Base-by-base conservation (phyloP, 208 protist species). In the Polymyxa betae region DNA sequence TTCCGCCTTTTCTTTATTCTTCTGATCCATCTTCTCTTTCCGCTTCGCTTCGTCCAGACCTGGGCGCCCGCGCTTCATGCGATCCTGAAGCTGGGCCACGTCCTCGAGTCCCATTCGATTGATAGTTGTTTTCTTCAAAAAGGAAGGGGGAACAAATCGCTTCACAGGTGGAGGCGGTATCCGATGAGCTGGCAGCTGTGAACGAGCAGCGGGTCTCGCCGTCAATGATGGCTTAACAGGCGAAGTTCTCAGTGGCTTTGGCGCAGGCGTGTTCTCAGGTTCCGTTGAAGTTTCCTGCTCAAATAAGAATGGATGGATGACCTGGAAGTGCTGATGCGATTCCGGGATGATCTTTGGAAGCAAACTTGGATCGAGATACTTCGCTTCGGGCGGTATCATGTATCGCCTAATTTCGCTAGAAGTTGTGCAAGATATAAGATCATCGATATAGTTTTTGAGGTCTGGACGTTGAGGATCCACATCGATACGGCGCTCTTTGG, bases 71-170 rank as follows among this genome's bases (percentile, higher is more conserved):
- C 72, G 72, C n/a, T 82, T 82, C 16, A 5, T 82, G 35, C 40
- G n/a, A n/a, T 82, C 72, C 40, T 82, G 72, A 20, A 82, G n/a
- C 12, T 82, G 72, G n/a, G 72, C 72, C 35, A n/a, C 72, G 35
- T 82, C 72, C 72, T 82, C 72, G 16, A 82, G 72, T 20, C 72
- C 72, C 72, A 82, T 82, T n/a, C 16, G 5, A 20, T 82, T 82
- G 72, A 82, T 82, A 5, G 72, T n/a, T n/a, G n/a, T 82, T 5
- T n/a, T 5, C 5, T n/a, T 5, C 40, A 20, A 38, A n/a, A 82
- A 82, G n/a, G n/a, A n/a, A 5, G 72, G 72, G 10, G 5, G 16
- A 20, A 82, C 35, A 43, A 35, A 35, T 5, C 72, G 72, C 5
- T 5, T 12, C 12, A n/a, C n/a, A 5, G 72, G 72, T 40, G 35